Base-by-base conservation (phyloP, 306 rosid species). In the Arachis stenosperma region DNA sequence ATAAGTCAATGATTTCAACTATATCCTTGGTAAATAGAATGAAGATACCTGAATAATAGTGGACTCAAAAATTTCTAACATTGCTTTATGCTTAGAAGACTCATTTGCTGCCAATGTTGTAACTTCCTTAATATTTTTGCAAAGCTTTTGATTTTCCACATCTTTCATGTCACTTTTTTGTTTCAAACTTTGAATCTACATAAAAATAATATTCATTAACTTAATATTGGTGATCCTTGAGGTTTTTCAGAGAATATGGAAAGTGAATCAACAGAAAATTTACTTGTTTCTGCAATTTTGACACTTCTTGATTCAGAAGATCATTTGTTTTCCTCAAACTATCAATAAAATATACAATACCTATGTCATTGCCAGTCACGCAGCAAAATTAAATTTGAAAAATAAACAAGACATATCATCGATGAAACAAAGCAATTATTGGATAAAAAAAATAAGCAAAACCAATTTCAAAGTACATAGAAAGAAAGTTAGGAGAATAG, bases 251-350 rank as follows among this genome's bases (percentile, higher is more conserved):
- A 51, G 39, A 54, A 67, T 4, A 66, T 22, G 56, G 40, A 36
- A 68, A 72, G 22, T 17, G 39, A 69, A 58, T 73, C 52, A 43
- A 37, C 40, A 52, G 55, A 13, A 66, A 74, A 74, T 47, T 73
- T 81, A 89, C 98, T 68, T 95, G 90, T 60, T 59, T 86, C 57
- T 91, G 85, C 76, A 88, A 54, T 86, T 83, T 88, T 8, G 88
- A 79, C 42, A 88, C 72, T 78, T 95, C 96, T 64, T 90, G 90
- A 52, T 74, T 86, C 74, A 95, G 30, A 59, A 85, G 67, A 55
- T 83, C 98, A 74, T 88, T 95, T 51, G 93, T 80, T 74, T 81
- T 90, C 85, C 69, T 89, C 61, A 91, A 85, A 78, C 87, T 85
- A 29, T 95, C 99, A 52, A 95, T 84, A 65, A 95, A 15, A 15